phyloP scores from a whole-genome alignment of 2,329 filamentous ascomycete species.

The Coniella lustricola region DNA sequence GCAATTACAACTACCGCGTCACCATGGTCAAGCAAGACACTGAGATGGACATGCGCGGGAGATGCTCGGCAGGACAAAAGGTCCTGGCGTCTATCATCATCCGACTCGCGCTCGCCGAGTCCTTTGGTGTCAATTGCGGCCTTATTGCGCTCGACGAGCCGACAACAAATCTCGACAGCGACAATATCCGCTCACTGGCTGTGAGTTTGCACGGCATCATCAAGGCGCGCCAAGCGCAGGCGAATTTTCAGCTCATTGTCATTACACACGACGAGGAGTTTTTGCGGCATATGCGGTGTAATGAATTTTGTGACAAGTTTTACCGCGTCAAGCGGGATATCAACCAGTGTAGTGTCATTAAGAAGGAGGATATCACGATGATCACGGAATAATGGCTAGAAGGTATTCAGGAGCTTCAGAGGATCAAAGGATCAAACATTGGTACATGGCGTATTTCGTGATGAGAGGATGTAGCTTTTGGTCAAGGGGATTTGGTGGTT shows the following conservation, averaged over 20 bases:
- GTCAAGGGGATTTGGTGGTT: too few species aligned
- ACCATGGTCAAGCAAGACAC: constrained; percentile 97
- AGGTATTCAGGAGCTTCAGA: too few species aligned
- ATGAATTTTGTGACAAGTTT: constrained; percentile 88
- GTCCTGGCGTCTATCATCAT: constrained; percentile 97
- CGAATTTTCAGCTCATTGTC: constrained; percentile 95
- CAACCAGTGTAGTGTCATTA: constrained; percentile 81
- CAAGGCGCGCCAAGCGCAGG: constrained; percentile 70
- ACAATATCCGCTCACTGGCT: constrained; percentile 89
- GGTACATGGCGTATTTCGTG: neutral
- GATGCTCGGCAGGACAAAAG: constrained; percentile 94
- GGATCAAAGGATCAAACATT: too few species aligned
- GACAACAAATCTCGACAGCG: constrained; percentile 90
- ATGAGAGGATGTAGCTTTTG: too few species aligned
- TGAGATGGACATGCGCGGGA: constrained; percentile 99
- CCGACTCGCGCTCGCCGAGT: constrained; percentile 89
- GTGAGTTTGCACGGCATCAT: constrained; percentile 84
- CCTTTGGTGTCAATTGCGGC: constrained; percentile 92
- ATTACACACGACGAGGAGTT: constrained; percentile 99
- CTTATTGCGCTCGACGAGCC: constrained; percentile 96
- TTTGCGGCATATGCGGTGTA: constrained; percentile 83
- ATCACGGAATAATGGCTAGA: constrained; percentile 30
- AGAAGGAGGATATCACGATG: constrained; percentile 55
- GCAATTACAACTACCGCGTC: constrained; percentile 93
- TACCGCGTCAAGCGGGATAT: constrained; percentile 79